Evolutionary conservation across 2,329 filamentous ascomycete species (phyloP).

Genomic region (Calonectria honghensis): DNA sequence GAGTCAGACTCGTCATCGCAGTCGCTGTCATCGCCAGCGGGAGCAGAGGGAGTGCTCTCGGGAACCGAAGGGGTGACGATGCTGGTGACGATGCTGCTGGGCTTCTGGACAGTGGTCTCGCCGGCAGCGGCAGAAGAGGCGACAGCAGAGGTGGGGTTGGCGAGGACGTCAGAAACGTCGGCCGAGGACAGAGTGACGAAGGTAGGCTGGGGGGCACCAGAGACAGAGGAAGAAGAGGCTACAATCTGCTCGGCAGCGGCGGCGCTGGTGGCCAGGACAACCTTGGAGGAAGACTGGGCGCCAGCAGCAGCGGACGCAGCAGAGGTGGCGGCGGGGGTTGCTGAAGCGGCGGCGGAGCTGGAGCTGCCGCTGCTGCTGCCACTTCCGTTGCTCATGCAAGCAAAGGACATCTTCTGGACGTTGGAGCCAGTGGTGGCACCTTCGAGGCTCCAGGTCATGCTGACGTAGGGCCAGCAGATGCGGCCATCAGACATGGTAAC

Average conservation of each 20-base stretch:
- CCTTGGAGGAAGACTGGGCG: slow-evolving; percentile 23
- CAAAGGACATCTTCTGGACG: slow-evolving; percentile 71
- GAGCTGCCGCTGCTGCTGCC: slow-evolving; percentile 29
- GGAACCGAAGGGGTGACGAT: slow-evolving; percentile 30
- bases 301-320: slow-evolving; percentile 29
- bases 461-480: slow-evolving; percentile 78
- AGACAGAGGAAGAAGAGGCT: slow-evolving; percentile 7
- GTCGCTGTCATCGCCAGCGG: slow-evolving; percentile 34
- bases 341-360: slow-evolving; percentile 35
- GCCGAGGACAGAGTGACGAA: slow-evolving; percentile 40
- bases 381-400: slow-evolving; percentile 62
- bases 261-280: slow-evolving; percentile 9
- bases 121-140: slow-evolving; percentile 36
- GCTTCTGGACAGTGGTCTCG: slow-evolving; percentile 28
- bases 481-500: slow-evolving; percentile 74
- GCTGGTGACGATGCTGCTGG: slow-evolving; percentile 39
- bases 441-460: slow-evolving; percentile 69
- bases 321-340: slow-evolving; percentile 38
- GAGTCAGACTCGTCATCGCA: slow-evolving; percentile 38
- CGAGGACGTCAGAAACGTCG: slow-evolving; percentile 44
- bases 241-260: slow-evolving; percentile 11
- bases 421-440: slow-evolving; percentile 48
- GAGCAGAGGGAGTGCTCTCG: slow-evolving; percentile 16
- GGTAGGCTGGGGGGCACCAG: slow-evolving; percentile 48
- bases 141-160: slow-evolving; percentile 31